These are phyloP conservation scores for Postia placenta DNA, from an alignment of 768 basidiomycete genomes.

Conservation along the genomic window DNA sequence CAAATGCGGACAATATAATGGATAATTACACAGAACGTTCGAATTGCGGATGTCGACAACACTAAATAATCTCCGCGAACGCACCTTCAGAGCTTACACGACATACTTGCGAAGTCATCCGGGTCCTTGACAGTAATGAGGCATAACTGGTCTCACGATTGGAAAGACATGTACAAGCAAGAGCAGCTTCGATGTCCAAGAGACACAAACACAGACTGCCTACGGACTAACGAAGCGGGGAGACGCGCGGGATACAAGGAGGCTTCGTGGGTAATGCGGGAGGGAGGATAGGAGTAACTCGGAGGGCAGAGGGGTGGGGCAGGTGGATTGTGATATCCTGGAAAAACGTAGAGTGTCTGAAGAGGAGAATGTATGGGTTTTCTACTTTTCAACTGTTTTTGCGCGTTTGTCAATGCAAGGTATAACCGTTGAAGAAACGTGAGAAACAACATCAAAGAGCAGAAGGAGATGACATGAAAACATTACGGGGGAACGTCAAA, in stretches of 20 bases:
- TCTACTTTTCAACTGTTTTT: slow-evolving; percentile 43
- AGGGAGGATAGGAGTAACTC: slow-evolving; percentile 11
- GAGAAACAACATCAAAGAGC: slow-evolving; percentile 26
- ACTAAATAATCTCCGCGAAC: no score
- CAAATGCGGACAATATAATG: no score
- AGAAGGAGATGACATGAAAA: slow-evolving; percentile 25
- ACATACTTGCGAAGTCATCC: no score
- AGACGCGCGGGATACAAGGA: slow-evolving; percentile 5
- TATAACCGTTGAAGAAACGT: slow-evolving; percentile 32
- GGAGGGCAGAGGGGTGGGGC: slow-evolving; percentile 19
- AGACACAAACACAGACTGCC: slow-evolving; percentile 13
- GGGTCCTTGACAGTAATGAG: no score
- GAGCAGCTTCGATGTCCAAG: slow-evolving; percentile 13
- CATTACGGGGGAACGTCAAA: slow-evolving; percentile 31
- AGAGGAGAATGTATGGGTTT: slow-evolving; percentile 29
- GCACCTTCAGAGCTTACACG: no score
- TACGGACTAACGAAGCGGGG: slow-evolving; percentile 16
- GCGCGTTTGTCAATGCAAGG: slow-evolving; percentile 33
- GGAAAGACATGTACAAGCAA: slow-evolving; percentile 11
- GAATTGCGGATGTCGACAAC: no score
- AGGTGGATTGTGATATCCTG: slow-evolving; percentile 21
- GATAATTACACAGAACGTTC: no score
- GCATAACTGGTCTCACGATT: slow-evolving; percentile 11
- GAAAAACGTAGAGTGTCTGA: slow-evolving; percentile 16
- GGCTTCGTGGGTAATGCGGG: slow-evolving; percentile 15